phyloP scores from a whole-genome alignment of 371 early-diverging fungal genomes.

The Rhizomucor pusillus region DNA sequence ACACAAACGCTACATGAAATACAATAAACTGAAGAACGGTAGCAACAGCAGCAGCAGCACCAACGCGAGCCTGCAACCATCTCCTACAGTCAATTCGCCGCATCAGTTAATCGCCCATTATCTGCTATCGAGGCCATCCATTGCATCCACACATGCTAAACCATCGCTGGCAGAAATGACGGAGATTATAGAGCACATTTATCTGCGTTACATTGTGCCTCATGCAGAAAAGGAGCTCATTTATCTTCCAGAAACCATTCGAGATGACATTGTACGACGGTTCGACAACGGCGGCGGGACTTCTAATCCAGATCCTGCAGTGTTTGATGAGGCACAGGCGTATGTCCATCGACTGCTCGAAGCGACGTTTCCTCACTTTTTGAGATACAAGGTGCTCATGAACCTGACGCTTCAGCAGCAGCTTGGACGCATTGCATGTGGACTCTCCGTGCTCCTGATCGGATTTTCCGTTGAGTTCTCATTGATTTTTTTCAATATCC shows the following conservation, averaged over 20 bases:
- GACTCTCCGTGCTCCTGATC: conserved; percentile 46
- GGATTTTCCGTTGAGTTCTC: conserved; percentile 57
- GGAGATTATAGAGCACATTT: conserved; percentile 55
- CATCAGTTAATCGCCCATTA: conserved; percentile 6
- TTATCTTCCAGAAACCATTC: conserved; percentile 32
- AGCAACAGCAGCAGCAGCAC: neutral
- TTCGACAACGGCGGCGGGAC: conserved; percentile 17
- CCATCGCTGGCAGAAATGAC: conserved; percentile 32
- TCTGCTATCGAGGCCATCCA: conserved; percentile 1
- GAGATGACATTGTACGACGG: conserved; percentile 23
- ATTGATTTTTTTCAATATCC: conserved; percentile 56
- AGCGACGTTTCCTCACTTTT: conserved; percentile 54
- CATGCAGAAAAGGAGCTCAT: conserved; percentile 52
- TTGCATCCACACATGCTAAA: conserved; percentile 1
- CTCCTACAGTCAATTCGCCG: neutral
- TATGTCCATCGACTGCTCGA: conserved; percentile 54
- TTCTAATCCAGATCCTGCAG: conserved; percentile 25
- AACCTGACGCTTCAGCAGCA: conserved; percentile 59
- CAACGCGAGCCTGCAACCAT: neutral
- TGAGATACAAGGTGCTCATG: conserved; percentile 53
- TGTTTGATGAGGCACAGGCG: conserved; percentile 53
- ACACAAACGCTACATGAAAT: conserved; percentile 46
- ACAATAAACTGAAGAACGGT: conserved; percentile 10
- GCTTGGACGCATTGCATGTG: conserved; percentile 43
- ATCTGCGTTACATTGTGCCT: conserved; percentile 52